Base-by-base conservation (phyloP, 2,329 filamentous ascomycete species). In the Huntiella bhutanensis region DNA sequence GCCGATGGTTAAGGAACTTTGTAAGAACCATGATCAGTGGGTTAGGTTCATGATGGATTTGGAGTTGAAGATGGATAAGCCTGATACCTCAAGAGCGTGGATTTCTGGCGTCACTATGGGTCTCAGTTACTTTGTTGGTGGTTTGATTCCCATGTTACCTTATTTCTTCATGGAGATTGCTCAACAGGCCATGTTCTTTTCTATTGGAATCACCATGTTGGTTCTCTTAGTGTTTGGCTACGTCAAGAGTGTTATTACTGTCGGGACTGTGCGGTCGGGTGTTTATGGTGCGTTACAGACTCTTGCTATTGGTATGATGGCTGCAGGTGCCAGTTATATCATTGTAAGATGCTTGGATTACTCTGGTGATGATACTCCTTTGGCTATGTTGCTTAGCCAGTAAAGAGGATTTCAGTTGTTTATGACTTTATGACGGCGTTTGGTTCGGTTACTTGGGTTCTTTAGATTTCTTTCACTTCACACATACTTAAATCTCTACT, bases 91-190 rank as follows among this genome's bases (percentile, higher is more conserved):
- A 54, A 56, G 63, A 51, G 59, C 72, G 54, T 57, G 68, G 58
- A 59, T 74, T 39, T 77, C 73, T 0, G 80, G 76, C 2, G 52
- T 76, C 19, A 82, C 75, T 6, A 79, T 84, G 54, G 75, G 77
- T 0, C 55, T 75, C 12, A 77, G 77, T 33, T 84, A 84, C 57
- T 76, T 83, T 45, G 58, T 82, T 16, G 80, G 80, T 15, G 80
- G 80, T 0, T 64, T 82, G 46, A 69, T 83, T n/a, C 79, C 80
- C 11, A 67, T 83, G 54, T 60, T 80, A 37, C 80, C 80, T 0
- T 84, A 84, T 60, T 77, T 83, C 52, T 64, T 79, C 52, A 63
- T 71, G 57, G 49, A 53, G 11, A 57, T 58, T 16, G 62, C 71
- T 5, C 56, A 58, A 17, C 54, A 63, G n/a, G 70, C 68, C 0